These are phyloP conservation scores for Mortierella sp. DNA, from an alignment of 371 early-diverging fungal species.

Conservation along the genomic window DNA sequence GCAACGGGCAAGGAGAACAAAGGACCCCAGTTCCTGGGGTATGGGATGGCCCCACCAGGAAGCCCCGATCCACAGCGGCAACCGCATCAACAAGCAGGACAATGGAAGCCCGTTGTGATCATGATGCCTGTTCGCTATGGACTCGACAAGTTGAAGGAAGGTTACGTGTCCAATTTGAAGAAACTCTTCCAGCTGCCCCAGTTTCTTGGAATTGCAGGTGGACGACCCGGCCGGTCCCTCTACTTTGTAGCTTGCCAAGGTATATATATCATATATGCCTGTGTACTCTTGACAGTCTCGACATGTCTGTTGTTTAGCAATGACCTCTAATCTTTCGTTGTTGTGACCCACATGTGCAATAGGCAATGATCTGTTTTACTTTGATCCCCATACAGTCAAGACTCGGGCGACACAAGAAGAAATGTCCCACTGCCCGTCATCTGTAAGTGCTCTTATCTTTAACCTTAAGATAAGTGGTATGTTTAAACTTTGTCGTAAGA, in stretches of 20 bases:
- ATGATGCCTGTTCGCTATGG: constrained; percentile 91
- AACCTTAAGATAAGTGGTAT: no score
- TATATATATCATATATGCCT: constrained; percentile 61
- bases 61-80: constrained; percentile 8
- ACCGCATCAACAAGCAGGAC: neutral
- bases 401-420: constrained; percentile 73
- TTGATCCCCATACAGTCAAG: constrained; percentile 93
- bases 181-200: constrained; percentile 81
- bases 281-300: constrained; percentile 67
- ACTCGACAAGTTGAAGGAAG: constrained; percentile 84
- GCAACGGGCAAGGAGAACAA: no score
- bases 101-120: constrained; percentile 80
- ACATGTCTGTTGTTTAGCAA: neutral
- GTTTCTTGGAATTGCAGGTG: constrained; percentile 94
- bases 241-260: constrained; percentile 48
- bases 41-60: constrained; percentile 5
- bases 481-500: no score
- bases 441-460: constrained; percentile 34
- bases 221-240: constrained; percentile 33
- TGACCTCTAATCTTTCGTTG: neutral
- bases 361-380: constrained; percentile 87
- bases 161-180: constrained; percentile 70
- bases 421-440: constrained; percentile 60
- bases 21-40: neutral
- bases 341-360: neutral